A percentile compares a stretch with the other conserved stretches of the same genome.
phyloP scores from a whole-genome alignment of 768 basidiomycete species.

The Kondoa subrosea region DNA sequence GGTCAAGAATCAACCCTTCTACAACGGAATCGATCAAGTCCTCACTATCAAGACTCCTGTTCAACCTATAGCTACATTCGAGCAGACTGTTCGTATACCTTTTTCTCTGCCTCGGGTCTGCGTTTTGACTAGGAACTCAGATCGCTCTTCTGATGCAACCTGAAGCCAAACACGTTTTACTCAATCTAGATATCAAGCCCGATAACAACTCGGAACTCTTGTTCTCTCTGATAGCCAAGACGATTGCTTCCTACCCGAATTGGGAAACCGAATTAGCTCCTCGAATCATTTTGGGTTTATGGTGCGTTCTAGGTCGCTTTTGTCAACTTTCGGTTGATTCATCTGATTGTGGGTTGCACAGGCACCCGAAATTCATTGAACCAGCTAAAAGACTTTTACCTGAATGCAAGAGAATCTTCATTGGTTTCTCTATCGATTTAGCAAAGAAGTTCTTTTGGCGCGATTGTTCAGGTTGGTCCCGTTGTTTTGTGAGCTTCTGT shows the following conservation, averaged over 20 bases:
- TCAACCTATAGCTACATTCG: conserved; percentile 80
- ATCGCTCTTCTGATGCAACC: conserved; percentile 55
- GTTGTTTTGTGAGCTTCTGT: neutral
- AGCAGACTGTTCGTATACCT: conserved; percentile 52
- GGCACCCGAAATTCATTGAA: conserved; percentile 61
- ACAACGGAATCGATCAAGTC: conserved; percentile 56
- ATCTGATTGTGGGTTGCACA: conserved; percentile 56
- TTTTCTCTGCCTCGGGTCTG: neutral
- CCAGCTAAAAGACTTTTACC: conserved; percentile 60
- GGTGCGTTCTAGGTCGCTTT: conserved; percentile 30
- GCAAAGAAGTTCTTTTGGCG: conserved; percentile 81
- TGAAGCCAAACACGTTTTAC: conserved; percentile 36
- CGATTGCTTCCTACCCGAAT: conserved; percentile 45
- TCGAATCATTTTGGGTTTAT: conserved; percentile 62
- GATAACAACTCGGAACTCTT: conserved; percentile 78
- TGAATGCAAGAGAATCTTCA: conserved; percentile 68
- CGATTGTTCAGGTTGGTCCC: conserved; percentile 41
- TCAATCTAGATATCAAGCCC: conserved; percentile 63
- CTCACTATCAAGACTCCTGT: conserved; percentile 44
- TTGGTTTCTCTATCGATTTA: conserved; percentile 53
- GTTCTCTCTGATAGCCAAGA: conserved; percentile 57
- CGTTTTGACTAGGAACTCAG: conserved; percentile 3
- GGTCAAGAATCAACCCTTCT: conserved; percentile 52
- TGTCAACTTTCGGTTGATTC: conserved; percentile 28
- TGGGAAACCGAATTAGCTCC: conserved; percentile 67